phyloP scores from a whole-genome alignment of 148 eudicot genomes.

The Cornus controversa region DNA sequence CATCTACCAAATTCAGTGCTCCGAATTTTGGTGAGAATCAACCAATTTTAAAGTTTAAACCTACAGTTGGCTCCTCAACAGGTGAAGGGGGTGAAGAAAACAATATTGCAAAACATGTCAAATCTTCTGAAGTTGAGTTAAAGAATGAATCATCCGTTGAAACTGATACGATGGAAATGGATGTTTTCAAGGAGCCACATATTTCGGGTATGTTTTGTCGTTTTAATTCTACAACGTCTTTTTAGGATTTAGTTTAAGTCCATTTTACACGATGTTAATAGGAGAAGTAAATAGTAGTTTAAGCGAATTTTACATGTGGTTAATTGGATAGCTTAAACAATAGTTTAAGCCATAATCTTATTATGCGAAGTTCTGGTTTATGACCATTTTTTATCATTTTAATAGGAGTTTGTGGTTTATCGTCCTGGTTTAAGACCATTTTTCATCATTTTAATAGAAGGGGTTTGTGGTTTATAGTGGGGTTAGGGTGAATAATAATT shows the following conservation, averaged over 20 bases:
- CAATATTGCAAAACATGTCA: conserved; percentile 28
- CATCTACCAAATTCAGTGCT: conserved; percentile 23
- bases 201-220: conserved; percentile 40
- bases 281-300: no score
- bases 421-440: not conserved
- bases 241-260: no score
- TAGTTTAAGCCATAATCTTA: no score
- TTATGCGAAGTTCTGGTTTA: no score
- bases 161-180: conserved; percentile 55
- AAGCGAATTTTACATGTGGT: no score
- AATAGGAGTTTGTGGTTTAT: no score
- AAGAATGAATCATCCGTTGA: conserved; percentile 72
- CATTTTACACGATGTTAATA: not conserved
- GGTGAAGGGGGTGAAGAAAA: conserved; percentile 55
- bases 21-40: conserved; percentile 25
- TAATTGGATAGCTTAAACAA: no score
- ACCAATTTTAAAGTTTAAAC: conserved; percentile 53
- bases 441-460: not conserved
- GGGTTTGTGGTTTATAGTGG: not conserved
- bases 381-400: no score
- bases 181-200: conserved; percentile 27
- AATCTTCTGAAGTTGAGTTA: conserved; percentile 29
- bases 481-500: not conserved
- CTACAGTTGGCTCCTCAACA: conserved; percentile 49
- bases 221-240: no score